These are phyloP conservation scores for Vachellia pachyceras DNA, from an alignment of 306 rosid species.

Conservation along the genomic window DNA sequence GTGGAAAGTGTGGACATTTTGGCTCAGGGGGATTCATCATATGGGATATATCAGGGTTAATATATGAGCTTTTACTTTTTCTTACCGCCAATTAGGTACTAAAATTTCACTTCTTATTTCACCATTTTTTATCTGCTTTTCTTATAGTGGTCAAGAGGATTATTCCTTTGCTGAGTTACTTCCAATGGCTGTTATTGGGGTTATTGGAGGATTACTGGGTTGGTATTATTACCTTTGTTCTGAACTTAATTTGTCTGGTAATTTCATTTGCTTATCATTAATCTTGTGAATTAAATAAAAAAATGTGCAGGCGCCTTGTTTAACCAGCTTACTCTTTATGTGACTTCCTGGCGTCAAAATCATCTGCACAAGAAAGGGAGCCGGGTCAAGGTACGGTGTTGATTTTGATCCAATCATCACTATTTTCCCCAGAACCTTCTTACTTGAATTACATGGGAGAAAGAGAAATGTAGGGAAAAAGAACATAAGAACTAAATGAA, in stretches of 20 bases:
- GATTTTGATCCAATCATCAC: constrained; percentile 22
- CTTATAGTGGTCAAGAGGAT: constrained; percentile 96
- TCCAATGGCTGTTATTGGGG: constrained; percentile 97
- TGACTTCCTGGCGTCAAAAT: constrained; percentile 85
- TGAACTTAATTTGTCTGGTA: background rate
- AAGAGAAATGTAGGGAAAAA: constrained; percentile 26
- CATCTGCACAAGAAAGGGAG: constrained; percentile 91
- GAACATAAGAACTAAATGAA: background rate
- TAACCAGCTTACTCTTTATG: constrained; percentile 87
- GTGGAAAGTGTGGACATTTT: constrained; percentile 96
- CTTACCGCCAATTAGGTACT: constrained; percentile 33
- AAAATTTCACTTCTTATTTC: constrained; percentile 40
- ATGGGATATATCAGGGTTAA: constrained; percentile 94
- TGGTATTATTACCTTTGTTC: constrained; percentile 28
- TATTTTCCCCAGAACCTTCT: constrained; percentile 10
- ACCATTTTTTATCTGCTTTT: constrained; percentile 47
- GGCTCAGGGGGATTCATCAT: constrained; percentile 99
- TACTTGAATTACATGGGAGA: constrained; percentile 17
- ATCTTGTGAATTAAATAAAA: constrained; percentile 1
- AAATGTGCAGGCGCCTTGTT: constrained; percentile 80
- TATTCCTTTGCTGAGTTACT: constrained; percentile 89
- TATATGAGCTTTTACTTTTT: constrained; percentile 52
- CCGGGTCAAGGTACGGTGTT: constrained; percentile 73
- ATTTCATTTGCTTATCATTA: constrained; percentile 35
- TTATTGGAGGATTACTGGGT: constrained; percentile 95